phyloP scores from a whole-genome alignment of 2,329 filamentous ascomycete species.

The Penicillium palitans region DNA sequence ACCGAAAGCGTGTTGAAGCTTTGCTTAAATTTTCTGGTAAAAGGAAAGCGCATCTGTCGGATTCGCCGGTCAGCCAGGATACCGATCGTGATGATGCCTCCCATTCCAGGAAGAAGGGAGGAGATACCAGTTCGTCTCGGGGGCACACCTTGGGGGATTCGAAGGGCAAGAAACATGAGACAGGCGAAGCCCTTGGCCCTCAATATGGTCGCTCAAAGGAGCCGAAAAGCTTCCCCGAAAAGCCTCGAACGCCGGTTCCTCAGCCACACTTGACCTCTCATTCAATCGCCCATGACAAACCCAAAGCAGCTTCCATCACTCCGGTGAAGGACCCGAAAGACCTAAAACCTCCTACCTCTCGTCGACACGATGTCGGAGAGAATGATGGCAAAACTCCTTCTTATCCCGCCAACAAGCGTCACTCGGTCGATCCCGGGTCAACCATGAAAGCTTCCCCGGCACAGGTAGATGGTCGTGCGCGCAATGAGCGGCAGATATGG shows the following conservation, averaged over 20 bases:
- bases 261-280: constrained; percentile 37
- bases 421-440: constrained; percentile 28
- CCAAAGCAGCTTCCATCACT: constrained; percentile 37
- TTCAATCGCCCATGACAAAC: constrained; percentile 27
- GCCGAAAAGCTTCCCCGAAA: constrained; percentile 34
- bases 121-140: constrained; percentile 13
- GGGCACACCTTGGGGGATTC: constrained; percentile 15
- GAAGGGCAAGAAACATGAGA: constrained; percentile 25
- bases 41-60: constrained; percentile 31
- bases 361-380: constrained; percentile 43
- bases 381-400: constrained; percentile 44
- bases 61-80: constrained; percentile 27
- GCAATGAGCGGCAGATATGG: constrained; percentile 45
- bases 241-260: constrained; percentile 39
- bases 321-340: constrained; percentile 49
- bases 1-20: constrained; percentile 50
- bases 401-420: constrained; percentile 31
- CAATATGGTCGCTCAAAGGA: constrained; percentile 39
- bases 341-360: constrained; percentile 38
- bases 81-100: constrained; percentile 24
- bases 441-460: constrained; percentile 32
- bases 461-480: constrained; percentile 28
- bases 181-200: constrained; percentile 29
- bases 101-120: constrained; percentile 20
- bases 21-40: constrained; percentile 47